These are phyloP conservation scores for Magnolia changhungtana DNA, from an alignment of 164 flowering plant species.

Conservation along the genomic window DNA sequence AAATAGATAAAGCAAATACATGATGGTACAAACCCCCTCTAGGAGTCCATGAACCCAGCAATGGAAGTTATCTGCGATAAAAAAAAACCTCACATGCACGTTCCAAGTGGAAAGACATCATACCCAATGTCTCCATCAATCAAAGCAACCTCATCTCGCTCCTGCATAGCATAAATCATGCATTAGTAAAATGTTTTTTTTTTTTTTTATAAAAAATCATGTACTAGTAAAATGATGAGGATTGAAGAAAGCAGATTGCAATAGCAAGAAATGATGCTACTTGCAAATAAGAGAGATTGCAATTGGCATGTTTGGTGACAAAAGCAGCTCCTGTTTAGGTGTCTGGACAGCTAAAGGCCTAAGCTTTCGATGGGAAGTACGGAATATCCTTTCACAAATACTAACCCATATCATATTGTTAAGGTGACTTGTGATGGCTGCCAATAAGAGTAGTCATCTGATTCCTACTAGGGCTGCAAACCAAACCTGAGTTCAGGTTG, in stretches of 20 bases:
- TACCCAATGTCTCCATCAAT: slow-evolving; percentile 33
- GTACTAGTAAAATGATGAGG: background rate
- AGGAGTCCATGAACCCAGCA: slow-evolving; percentile 7
- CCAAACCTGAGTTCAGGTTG: no score
- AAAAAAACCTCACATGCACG: slow-evolving; percentile 23
- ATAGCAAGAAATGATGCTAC: background rate
- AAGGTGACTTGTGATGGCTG: no score
- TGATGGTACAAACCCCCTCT: slow-evolving; percentile 9
- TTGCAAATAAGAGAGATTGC: background rate
- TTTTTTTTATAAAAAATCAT: background rate
- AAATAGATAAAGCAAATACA: slow-evolving; percentile 16
- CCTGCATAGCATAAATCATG: slow-evolving; percentile 27
- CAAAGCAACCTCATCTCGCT: slow-evolving; percentile 23
- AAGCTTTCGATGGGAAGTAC: no score
- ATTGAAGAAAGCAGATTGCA: background rate
- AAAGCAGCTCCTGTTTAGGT: no score
- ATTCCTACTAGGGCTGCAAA: no score
- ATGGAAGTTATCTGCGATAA: background rate
- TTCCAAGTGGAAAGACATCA: slow-evolving; percentile 20
- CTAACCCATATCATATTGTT: no score
- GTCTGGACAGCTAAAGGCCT: no score
- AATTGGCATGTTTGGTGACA: background rate
- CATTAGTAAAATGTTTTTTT: background rate
- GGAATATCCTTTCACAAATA: no score
- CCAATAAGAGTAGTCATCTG: no score